These are phyloP conservation scores for Linnemannia schmuckeri DNA, from an alignment of 192 early-diverging fungal species.

Conservation along the genomic window DNA sequence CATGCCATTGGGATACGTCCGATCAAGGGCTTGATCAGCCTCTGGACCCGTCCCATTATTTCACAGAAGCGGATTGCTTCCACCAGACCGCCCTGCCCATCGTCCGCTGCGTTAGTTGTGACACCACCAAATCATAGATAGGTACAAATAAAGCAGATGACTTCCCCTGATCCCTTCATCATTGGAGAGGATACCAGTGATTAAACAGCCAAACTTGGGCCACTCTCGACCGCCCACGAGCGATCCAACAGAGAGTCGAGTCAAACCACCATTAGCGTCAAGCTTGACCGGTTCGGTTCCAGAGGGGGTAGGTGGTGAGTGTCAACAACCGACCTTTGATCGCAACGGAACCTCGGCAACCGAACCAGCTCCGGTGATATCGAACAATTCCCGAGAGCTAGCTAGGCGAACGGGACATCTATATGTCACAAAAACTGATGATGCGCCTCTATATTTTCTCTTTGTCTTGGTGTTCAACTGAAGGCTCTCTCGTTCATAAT, in stretches of 20 bases:
- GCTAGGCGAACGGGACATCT: neutral
- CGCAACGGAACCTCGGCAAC: no score
- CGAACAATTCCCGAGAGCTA: neutral
- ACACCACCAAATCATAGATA: neutral
- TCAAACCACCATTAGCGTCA: neutral
- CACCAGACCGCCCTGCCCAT: neutral
- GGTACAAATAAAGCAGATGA: neutral
- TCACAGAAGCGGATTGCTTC: neutral
- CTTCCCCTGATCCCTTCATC: neutral
- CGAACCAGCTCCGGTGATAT: neutral
- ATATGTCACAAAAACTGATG: neutral
- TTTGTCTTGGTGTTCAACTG: neutral
- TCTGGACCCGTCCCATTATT: neutral
- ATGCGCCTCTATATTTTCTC: neutral
- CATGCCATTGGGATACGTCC: neutral
- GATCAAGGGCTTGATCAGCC: neutral
- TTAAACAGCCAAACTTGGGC: neutral
- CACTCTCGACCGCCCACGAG: neutral
- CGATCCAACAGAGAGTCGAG: no score
- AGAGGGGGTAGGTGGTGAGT: neutral
- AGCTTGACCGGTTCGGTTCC: neutral
- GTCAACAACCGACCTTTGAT: neutral
- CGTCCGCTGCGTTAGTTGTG: neutral
- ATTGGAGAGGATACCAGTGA: neutral
- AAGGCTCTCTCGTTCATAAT: neutral